Conservation (phyloP, 768 basidiomycete genomes). For the Mycena olivaceomarginata region DNA sequence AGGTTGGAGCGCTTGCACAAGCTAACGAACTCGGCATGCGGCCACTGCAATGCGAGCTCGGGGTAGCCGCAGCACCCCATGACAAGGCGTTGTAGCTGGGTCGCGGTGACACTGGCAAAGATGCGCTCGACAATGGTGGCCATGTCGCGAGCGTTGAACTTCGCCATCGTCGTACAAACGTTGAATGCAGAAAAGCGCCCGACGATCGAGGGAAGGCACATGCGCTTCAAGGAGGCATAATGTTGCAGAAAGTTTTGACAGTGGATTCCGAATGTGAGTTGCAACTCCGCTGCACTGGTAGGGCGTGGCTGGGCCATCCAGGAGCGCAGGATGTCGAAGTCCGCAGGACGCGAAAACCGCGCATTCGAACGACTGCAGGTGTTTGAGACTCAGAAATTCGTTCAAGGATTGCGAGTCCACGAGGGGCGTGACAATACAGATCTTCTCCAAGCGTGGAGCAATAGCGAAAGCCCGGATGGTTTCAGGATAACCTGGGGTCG, state of each 20-base stretch:
- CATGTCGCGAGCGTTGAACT: not conserved
- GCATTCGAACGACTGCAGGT: conserved; percentile 16
- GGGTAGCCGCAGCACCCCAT: not conserved
- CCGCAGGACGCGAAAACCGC: not conserved
- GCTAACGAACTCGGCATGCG: conserved; percentile 17
- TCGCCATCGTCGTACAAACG: not conserved
- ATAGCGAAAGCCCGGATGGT: not conserved
- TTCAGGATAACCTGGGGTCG: not conserved
- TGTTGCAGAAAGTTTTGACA: not conserved
- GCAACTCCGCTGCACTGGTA: conserved; percentile 7
- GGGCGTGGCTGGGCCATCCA: conserved; percentile 11
- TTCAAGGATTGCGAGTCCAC: conserved; percentile 8
- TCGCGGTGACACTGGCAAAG: conserved; percentile 8
- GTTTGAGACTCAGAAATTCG: not conserved
- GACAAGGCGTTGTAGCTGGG: not conserved
- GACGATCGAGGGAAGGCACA: conserved; percentile 17
- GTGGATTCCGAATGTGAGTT: conserved; percentile 15
- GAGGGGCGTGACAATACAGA: not conserved
- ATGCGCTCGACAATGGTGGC: not conserved
- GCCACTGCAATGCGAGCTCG: conserved; percentile 15
- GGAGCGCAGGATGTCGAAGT: conserved; percentile 10
- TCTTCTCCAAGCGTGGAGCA: conserved; percentile 14
- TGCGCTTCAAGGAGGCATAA: conserved; percentile 11
- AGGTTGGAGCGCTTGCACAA: conserved; percentile 22
- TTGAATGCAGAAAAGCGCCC: not conserved